phyloP scores from a whole-genome alignment of 1,139 yeast species.

The Pichia inconspicua region DNA sequence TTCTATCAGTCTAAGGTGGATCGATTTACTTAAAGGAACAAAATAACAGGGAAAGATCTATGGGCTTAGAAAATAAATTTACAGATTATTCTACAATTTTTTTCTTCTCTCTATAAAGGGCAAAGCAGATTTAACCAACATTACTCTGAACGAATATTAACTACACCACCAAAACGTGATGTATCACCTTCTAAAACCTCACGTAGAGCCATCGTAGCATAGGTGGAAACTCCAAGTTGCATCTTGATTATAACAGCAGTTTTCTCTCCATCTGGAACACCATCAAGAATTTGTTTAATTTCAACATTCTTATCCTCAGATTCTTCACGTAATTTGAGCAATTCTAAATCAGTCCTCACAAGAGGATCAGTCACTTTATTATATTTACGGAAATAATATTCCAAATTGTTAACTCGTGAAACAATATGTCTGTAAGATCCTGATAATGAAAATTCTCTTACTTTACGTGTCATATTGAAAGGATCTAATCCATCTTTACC shows the following conservation, averaged over 20 bases:
- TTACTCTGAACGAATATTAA: slow-evolving; percentile 9
- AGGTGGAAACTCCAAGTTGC: slow-evolving; percentile 79
- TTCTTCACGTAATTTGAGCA: slow-evolving; percentile 37
- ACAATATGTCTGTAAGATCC: slow-evolving; percentile 84
- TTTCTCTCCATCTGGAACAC: slow-evolving; percentile 38
- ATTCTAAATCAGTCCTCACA: slow-evolving; percentile 74
- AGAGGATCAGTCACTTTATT: slow-evolving; percentile 57
- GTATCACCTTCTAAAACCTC: slow-evolving; percentile 44
- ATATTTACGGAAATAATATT: slow-evolving; percentile 59
- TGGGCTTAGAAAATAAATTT: too few relatives aligned
- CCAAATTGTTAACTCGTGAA: slow-evolving; percentile 56
- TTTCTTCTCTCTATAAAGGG: not conserved
- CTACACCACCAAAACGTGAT: slow-evolving; percentile 23
- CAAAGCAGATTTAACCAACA: not conserved
- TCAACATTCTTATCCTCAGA: slow-evolving; percentile 12
- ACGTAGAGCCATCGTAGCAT: slow-evolving; percentile 96
- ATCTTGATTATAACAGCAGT: slow-evolving; percentile 69
- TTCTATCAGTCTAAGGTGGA: slow-evolving; percentile 2
- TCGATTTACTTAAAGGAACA: too few relatives aligned
- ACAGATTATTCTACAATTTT: too few relatives aligned
- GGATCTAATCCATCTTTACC: slow-evolving; percentile 77
- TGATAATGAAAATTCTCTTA: slow-evolving; percentile 81
- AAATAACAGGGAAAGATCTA: too few relatives aligned
- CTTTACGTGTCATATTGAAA: slow-evolving; percentile 70
- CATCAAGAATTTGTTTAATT: slow-evolving; percentile 32